phyloP scores from a whole-genome alignment of 2,329 filamentous ascomycete species.

The Pseudocercospora fuligena region DNA sequence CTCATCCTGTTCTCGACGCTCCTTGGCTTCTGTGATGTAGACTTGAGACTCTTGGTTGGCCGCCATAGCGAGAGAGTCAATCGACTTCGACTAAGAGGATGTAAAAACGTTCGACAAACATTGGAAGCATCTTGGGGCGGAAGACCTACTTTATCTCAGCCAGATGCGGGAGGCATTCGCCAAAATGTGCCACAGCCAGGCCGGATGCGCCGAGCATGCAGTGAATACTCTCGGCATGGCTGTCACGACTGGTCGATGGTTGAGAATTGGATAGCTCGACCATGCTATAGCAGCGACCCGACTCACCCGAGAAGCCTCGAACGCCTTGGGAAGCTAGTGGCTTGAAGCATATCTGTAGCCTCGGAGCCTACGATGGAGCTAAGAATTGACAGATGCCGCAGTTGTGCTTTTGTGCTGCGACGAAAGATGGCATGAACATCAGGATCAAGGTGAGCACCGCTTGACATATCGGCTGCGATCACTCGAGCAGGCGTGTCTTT shows the following conservation, averaged over 20 bases:
- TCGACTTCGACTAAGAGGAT: not conserved
- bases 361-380: not conserved
- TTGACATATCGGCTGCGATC: no score
- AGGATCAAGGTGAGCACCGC: no score
- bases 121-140: not conserved
- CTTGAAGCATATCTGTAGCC: not conserved
- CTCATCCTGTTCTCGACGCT: constrained; percentile 5
- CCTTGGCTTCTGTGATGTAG: not conserved
- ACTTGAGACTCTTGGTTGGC: not conserved
- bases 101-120: not conserved
- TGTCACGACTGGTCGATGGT: not conserved
- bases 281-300: not conserved
- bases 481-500: no score
- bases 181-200: not conserved
- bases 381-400: not conserved
- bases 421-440: no score
- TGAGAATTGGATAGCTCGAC: not conserved
- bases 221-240: not conserved
- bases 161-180: not conserved
- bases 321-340: not conserved
- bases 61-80: not conserved
- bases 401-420: not conserved
- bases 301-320: constrained; percentile 2
- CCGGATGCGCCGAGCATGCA: not conserved
- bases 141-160: not conserved